Conservation (phyloP, 495 filamentous ascomycete genomes). For the Xylaria curta region DNA sequence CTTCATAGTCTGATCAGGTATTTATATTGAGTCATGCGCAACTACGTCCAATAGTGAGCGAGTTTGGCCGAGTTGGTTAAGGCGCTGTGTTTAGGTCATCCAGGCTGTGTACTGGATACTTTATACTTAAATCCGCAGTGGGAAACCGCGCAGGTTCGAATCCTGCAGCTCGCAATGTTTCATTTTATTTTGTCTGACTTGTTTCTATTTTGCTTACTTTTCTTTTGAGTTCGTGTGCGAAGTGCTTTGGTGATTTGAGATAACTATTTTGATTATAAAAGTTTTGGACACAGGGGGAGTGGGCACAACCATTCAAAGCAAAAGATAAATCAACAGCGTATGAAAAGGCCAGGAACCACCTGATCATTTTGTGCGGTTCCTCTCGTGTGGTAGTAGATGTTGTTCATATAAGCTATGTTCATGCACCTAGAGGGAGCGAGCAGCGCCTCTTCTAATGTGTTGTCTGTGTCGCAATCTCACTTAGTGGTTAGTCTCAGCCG, state of each 20-base stretch:
- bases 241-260: neutral
- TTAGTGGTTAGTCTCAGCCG: neutral
- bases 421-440: neutral
- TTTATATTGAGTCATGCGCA: too few species aligned
- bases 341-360: neutral
- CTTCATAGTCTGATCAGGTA: too few species aligned
- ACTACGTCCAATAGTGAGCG: neutral
- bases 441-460: neutral
- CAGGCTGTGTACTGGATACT: too few species aligned
- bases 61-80: slow-evolving; percentile 32
- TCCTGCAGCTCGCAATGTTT: slow-evolving; percentile 29
- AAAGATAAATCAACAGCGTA: neutral
- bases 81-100: slow-evolving; percentile 30
- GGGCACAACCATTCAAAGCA: neutral
- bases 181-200: neutral
- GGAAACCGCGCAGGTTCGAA: slow-evolving; percentile 32
- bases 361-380: neutral
- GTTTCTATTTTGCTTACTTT: neutral
- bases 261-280: too few species aligned
- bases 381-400: neutral
- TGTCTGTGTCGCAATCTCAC: neutral
- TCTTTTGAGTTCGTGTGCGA: too few species aligned
- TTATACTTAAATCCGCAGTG: slow-evolving; percentile 28
- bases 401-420: neutral
- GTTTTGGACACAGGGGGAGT: neutral